Evolutionary conservation across 768 basidiomycete genomes (phyloP).

Genomic region (Plicaturopsis crispa): DNA sequence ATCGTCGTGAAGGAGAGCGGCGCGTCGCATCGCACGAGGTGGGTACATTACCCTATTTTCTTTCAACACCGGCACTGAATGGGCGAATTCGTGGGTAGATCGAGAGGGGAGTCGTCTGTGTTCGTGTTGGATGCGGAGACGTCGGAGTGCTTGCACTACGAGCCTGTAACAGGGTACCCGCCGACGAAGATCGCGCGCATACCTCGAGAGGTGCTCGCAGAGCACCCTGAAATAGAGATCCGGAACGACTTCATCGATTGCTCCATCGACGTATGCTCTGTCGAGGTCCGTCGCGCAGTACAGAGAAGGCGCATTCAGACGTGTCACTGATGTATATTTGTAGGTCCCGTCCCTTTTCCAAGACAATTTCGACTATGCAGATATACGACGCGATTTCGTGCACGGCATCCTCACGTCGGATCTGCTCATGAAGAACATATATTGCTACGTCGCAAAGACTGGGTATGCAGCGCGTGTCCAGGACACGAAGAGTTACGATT

Average conservation of each 20-base stretch:
- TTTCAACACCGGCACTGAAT: constrained; percentile 6
- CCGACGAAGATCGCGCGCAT: constrained; percentile 50
- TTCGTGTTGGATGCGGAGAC: constrained; percentile 74
- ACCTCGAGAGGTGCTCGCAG: constrained; percentile 69
- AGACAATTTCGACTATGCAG: constrained; percentile 97
- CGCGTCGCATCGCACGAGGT: constrained; percentile 67
- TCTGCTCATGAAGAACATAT: constrained; percentile 88
- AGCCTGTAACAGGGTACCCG: constrained; percentile 67
- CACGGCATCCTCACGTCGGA: constrained; percentile 93
- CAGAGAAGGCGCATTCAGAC: neutral
- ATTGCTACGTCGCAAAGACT: constrained; percentile 81
- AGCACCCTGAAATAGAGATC: constrained; percentile 77
- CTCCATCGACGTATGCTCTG: constrained; percentile 88
- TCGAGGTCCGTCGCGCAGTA: constrained; percentile 53
- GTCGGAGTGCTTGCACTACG: constrained; percentile 80
- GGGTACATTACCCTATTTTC: constrained; percentile 13
- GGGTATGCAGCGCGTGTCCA: constrained; percentile 91
- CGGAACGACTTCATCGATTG: constrained; percentile 86
- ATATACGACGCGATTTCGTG: constrained; percentile 88
- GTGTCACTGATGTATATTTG: constrained; percentile 1
- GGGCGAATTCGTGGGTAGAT: constrained; percentile 29
- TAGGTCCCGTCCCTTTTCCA: constrained; percentile 95
- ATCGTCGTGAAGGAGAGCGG: constrained; percentile 86
- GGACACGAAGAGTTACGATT: constrained; percentile 88
- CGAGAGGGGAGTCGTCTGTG: constrained; percentile 65